phyloP scores from a whole-genome alignment of 345 rosid species.

The Gossypium rotundifolium region DNA sequence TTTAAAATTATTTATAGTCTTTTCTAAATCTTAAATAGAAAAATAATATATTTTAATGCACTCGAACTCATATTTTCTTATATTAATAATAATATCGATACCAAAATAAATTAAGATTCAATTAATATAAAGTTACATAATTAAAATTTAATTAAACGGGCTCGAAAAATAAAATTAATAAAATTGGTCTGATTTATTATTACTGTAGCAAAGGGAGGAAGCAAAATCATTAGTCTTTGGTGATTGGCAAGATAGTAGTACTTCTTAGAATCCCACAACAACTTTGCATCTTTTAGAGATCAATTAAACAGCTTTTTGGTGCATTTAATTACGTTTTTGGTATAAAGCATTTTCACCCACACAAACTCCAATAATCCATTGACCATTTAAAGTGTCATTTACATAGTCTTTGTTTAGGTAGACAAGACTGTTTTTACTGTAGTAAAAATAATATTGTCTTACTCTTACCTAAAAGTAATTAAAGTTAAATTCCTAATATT shows the following conservation, averaged over 20 bases:
- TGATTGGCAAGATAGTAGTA: neutral
- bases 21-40: fast-evolving
- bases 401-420: neutral
- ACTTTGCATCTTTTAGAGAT: neutral
- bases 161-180: no score
- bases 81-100: fast-evolving
- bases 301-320: neutral
- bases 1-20: fast-evolving
- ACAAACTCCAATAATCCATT: neutral
- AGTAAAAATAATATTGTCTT: neutral
- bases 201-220: neutral
- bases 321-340: neutral
- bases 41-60: fast-evolving
- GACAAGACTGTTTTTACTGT: no score
- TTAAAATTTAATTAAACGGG: no score
- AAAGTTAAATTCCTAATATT: no score
- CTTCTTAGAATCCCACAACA: neutral
- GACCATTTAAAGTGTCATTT: neutral
- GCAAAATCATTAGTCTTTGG: constrained; percentile 8
- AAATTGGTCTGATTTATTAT: neutral
- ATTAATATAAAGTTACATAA: no score
- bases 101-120: fast-evolving
- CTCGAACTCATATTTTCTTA: fast-evolving
- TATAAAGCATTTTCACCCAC: neutral
- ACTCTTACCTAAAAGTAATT: neutral